A percentile compares a stretch with the other conserved stretches of the same genome.
Conservation (phyloP, 1,284 basidiomycete species). For the Golubevia sp. region DNA sequence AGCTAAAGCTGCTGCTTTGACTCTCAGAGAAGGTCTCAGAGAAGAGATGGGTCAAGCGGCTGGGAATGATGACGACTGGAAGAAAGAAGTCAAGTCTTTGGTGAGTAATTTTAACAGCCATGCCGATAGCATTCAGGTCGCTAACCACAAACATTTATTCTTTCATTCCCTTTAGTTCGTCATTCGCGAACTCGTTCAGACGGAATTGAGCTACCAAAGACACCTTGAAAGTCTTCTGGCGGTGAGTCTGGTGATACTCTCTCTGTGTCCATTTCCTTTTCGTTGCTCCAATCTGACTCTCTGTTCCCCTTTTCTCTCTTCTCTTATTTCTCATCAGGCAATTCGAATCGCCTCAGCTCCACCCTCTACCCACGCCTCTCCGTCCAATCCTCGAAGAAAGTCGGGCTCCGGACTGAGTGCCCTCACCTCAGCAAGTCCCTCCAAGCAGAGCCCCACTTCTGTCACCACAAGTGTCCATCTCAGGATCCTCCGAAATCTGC, state of each 20-base stretch:
- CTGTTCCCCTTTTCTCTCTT: not conserved
- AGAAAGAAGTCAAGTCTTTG: conserved; percentile 52
- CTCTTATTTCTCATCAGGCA: not conserved
- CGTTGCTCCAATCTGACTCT: not conserved
- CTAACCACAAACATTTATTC: not conserved
- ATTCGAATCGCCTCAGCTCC: not conserved
- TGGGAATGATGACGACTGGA: conserved; percentile 55
- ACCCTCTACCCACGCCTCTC: not conserved
- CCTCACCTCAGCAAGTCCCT: too few species aligned
- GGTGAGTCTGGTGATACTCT: conserved; percentile 6
- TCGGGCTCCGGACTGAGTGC: too few species aligned
- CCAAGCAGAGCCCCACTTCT: not conserved
- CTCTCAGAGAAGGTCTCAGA: not conserved
- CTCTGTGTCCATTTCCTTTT: not conserved
- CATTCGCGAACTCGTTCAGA: conserved; percentile 55
- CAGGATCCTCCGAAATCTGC: conserved; percentile 30
- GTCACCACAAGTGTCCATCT: conserved; percentile 28
- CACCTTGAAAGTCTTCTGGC: conserved; percentile 43
- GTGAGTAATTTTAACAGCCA: too few species aligned
- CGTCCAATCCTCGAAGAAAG: too few species aligned
- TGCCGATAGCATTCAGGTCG: too few species aligned
- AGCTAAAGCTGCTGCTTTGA: not conserved
- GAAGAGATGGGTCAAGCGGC: not conserved
- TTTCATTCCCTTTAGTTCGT: conserved; percentile 23
- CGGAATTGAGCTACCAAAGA: conserved; percentile 49